These are phyloP conservation scores for Mallotus repandus DNA, from an alignment of 441 rosid species.

Conservation along the genomic window DNA sequence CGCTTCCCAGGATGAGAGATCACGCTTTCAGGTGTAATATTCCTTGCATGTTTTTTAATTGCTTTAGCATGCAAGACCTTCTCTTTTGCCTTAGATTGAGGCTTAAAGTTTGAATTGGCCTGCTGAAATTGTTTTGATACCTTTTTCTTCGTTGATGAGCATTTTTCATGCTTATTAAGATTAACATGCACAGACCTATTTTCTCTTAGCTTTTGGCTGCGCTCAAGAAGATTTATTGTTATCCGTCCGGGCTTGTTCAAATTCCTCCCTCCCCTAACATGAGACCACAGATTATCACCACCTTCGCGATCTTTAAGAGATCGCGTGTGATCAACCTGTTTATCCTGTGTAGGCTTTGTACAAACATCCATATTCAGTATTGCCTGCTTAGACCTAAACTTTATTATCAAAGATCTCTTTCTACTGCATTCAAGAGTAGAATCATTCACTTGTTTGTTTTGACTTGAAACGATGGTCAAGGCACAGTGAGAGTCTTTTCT, in stretches of 20 bases:
- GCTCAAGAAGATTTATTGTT: slow-evolving; percentile 1
- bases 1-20: slow-evolving; percentile 35
- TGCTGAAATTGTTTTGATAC: slow-evolving; percentile 14
- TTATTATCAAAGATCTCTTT: slow-evolving; percentile 22
- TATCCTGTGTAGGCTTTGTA: slow-evolving; percentile 12
- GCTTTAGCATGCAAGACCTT: background rate
- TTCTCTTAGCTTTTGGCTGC: slow-evolving; percentile 13
- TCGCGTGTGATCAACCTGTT: slow-evolving; percentile 20
- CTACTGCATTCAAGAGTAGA: slow-evolving; percentile 17
- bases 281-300: slow-evolving; percentile 7
- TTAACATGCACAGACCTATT: slow-evolving; percentile 18
- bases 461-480: slow-evolving; percentile 11
- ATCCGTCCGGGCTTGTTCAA: slow-evolving; percentile 11
- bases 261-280: slow-evolving; percentile 10
- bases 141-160: background rate
- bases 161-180: slow-evolving; percentile 23
- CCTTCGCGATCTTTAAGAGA: slow-evolving; percentile 1
- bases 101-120: slow-evolving; percentile 16
- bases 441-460: slow-evolving; percentile 19
- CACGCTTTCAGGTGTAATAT: slow-evolving; percentile 29
- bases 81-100: slow-evolving; percentile 12
- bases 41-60: slow-evolving; percentile 11
- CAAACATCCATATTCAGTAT: background rate
- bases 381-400: slow-evolving; percentile 22
- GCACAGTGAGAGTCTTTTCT: background rate